Evolutionary conservation across 805 yeast genomes (phyloP), one percentile per base, ranked within the genome.

Genomic region (Phaffomyces opuntiae): DNA sequence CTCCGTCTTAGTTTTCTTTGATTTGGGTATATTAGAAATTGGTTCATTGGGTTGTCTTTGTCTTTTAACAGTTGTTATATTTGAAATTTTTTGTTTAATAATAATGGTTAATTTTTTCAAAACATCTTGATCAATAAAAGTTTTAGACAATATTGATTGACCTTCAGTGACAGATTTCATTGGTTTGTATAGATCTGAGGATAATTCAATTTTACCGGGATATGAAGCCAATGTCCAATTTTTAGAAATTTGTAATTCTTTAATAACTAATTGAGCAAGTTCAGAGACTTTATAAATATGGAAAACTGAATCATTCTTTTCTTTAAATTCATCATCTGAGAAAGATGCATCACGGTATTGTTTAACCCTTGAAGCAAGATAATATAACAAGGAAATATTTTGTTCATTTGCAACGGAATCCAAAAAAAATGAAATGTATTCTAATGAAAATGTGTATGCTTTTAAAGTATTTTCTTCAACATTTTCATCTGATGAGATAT

Each of bases 191-290:
- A 86, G 59, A 57, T 88, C 96, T n/a, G 72, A 64, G 0, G 91
- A 82, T 17, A 88, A 61, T 17, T 77, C 75, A 16, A 84, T 62
- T 54, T 82, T 84, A 1, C 91, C 95, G 0, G 96, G 95, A 80
- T 90, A 89, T 0, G 89, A 80, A 24, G 81, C 76, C 46, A 85
- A 68, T 21, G 75, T 74, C 95, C 96, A 87, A 39, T 70, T 72
- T 54, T 74, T 80, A 24, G 64, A 56, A 24, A 75, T 81, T 38
- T 81, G 76, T 24, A 78, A 64, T 46, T 75, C 78, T 45, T 80
- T 75, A 39, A 88, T 69, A 7, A 78, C 66, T 47, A 84, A 63
- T 60, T 86, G 95, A 1, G 88, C 70, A 36, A 89, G 62, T 54
- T 89, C 96, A 1, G 95, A 75, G 12, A 87, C 67, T 36, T 79